A percentile compares a stretch with the other conserved stretches of the same genome.
Evolutionary conservation across 495 filamentous ascomycete species (phyloP).

Genomic region (Cercophora scortea): DNA sequence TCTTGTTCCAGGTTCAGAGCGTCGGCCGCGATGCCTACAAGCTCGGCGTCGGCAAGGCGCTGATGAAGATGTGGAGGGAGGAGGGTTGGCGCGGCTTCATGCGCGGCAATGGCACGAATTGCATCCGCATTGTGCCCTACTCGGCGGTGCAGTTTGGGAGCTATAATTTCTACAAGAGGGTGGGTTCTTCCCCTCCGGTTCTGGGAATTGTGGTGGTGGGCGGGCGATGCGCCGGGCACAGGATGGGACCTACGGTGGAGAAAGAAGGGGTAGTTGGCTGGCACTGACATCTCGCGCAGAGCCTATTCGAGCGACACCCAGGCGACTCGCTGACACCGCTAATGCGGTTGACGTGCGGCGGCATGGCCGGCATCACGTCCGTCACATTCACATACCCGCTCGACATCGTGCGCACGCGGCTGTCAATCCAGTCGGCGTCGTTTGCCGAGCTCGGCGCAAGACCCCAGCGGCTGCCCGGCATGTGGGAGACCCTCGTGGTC

Average conservation of each 20-base stretch:
- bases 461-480: conserved; percentile 71
- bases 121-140: conserved; percentile 95
- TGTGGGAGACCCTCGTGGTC: conserved; percentile 72
- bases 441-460: conserved; percentile 63
- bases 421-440: conserved; percentile 94
- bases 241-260: background rate
- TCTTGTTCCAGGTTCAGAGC: conserved; percentile 93
- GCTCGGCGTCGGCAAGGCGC: conserved; percentile 77
- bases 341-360: conserved; percentile 74
- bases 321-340: conserved; percentile 59
- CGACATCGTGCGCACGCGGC: conserved; percentile 89
- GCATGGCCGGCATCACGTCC: conserved; percentile 86
- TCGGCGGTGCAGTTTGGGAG: conserved; percentile 96
- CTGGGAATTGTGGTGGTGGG: conserved; percentile 6
- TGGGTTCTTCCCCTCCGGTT: conserved; percentile 32
- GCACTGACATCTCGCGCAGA: conserved; percentile 10
- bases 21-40: conserved; percentile 87
- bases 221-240: background rate
- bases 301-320: conserved; percentile 70
- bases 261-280: background rate
- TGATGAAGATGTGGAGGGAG: conserved; percentile 90
- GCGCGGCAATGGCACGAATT: conserved; percentile 96
- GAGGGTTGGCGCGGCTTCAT: conserved; percentile 95
- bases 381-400: conserved; percentile 74
- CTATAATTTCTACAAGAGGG: conserved; percentile 95